A percentile compares a stretch with the other conserved stretches of the same genome.
These are phyloP conservation scores for Malassezia arunalokei DNA, from an alignment of 1,284 basidiomycete genomes.

Conservation along the genomic window DNA sequence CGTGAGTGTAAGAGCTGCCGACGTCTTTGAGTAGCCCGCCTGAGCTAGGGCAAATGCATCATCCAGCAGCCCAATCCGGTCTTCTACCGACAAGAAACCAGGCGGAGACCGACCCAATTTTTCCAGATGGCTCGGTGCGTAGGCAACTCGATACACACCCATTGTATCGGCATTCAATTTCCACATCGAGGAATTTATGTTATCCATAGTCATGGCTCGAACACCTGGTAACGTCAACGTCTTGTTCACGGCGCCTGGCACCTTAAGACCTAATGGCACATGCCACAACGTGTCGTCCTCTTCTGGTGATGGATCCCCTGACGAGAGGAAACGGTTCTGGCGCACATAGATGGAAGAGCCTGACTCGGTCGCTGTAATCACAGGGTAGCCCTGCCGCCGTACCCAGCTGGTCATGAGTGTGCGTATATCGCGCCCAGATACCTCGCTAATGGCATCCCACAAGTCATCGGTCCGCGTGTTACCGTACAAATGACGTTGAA, in stretches of 20 bases:
- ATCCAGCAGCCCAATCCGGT: slow-evolving; percentile 72
- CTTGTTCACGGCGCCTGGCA: slow-evolving; percentile 54
- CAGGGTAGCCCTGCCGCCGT: slow-evolving; percentile 61
- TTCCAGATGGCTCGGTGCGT: slow-evolving; percentile 65
- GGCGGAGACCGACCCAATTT: slow-evolving; percentile 62
- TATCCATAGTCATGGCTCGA: slow-evolving; percentile 58
- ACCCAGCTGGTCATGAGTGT: slow-evolving; percentile 88
- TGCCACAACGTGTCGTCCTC: slow-evolving; percentile 87
- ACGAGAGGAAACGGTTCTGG: slow-evolving; percentile 86
- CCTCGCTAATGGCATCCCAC: slow-evolving; percentile 72
- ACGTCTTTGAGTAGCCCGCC: slow-evolving; percentile 65
- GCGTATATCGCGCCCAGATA: slow-evolving; percentile 65
- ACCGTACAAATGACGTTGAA: slow-evolving; percentile 69
- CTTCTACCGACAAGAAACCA: slow-evolving; percentile 63
- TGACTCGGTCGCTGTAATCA: slow-evolving; percentile 71
- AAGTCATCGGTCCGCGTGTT: slow-evolving; percentile 78
- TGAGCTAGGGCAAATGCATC: slow-evolving; percentile 69
- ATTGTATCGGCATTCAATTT: slow-evolving; percentile 82
- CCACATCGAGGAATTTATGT: slow-evolving; percentile 54
- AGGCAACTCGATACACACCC: slow-evolving; percentile 82
- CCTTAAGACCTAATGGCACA: slow-evolving; percentile 67
- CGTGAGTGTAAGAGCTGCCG: slow-evolving; percentile 63
- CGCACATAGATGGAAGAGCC: slow-evolving; percentile 50
- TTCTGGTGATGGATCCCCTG: slow-evolving; percentile 56
- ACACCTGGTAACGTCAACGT: slow-evolving; percentile 55